Evolutionary conservation across 495 filamentous ascomycete species (phyloP).

Genomic region (Staphylotrichum longicolle): DNA sequence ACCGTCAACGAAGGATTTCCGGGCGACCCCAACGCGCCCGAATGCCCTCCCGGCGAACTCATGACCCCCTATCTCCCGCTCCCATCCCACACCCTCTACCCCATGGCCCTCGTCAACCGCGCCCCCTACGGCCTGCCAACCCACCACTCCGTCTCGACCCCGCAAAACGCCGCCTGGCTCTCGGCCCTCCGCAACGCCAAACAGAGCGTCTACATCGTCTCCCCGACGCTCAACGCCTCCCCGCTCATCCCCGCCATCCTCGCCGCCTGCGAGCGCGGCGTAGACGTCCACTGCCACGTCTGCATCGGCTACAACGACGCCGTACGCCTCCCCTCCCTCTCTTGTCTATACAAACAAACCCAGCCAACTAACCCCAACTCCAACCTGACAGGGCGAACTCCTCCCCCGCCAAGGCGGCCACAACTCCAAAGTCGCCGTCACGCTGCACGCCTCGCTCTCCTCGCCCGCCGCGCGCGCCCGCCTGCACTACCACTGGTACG

Average conservation of each 20-base stretch:
- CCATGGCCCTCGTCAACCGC: conserved; percentile 71
- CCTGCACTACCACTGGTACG: conserved; percentile 64
- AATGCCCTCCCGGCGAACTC: conserved; percentile 46
- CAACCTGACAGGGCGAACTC: conserved; percentile 57
- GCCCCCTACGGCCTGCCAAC: conserved; percentile 62
- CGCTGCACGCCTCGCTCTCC: conserved; percentile 54
- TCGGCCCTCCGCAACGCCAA: conserved; percentile 63
- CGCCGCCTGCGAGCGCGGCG: conserved; percentile 62
- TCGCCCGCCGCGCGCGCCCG: conserved; percentile 43
- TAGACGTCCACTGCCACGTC: conserved; percentile 65
- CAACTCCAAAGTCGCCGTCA: conserved; percentile 66
- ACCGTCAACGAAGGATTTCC: conserved; percentile 53
- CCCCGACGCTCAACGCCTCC: conserved; percentile 71
- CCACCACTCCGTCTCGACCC: conserved; percentile 56
- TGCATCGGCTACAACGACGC: conserved; percentile 78
- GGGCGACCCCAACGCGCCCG: conserved; percentile 48
- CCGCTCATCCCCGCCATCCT: conserved; percentile 61
- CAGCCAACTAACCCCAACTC: conserved; percentile 1
- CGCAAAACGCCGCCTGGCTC: conserved; percentile 72
- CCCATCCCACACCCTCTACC: conserved; percentile 53
- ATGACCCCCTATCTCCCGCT: conserved; percentile 65
- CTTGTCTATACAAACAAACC: not conserved
- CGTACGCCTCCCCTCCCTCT: conserved; percentile 30
- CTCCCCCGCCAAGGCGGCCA: conserved; percentile 73
- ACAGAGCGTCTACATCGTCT: conserved; percentile 65